Base-by-base conservation (phyloP, 805 yeast genomes). In the Candida andamanensis region DNA sequence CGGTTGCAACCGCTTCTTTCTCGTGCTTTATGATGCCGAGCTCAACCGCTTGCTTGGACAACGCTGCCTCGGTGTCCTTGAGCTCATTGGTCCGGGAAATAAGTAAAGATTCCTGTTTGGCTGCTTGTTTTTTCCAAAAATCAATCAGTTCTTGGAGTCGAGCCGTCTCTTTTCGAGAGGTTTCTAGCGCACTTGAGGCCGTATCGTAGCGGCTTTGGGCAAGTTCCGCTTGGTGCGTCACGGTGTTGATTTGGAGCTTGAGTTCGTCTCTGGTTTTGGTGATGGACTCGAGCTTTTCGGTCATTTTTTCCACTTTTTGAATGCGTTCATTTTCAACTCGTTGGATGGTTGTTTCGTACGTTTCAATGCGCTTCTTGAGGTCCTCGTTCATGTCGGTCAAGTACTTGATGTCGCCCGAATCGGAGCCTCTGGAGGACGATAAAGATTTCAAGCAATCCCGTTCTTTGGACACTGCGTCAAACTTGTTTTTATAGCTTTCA, bases 391-490 rank as follows among this genome's bases (percentile, higher is more conserved):
- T 37, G 13, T 44, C 62, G 24, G 35, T 36, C 28, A 58, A 47
- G 43, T 51, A 46, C 37, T 52, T 46, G 17, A 42, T 29, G 21
- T 35, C 30, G 25, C 39, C 31, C 17, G 40, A 17, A 24, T 17
- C 24, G 6, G 26, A 21, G 12, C 17, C 11, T 3, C 30, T 31
- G 13, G 15, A 24, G n/a, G 28, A 13, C 10, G 30, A 35, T 14
- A 46, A 33, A 4, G 45, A 27, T 48, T 77, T 68, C 45, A 79
- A 69, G 60, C 78, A 74, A 44, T 87, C 94, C 34, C 87, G 72
- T 52, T 85, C 94, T 39, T 76, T 71, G 4, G 69, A 58, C 2
- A 75, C 66, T 2, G 80, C 69, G 8, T 65, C 72, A 26, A 78
- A 52, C 48, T 74, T 76, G 2, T 67, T 49, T 40, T 73, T 74